Percentiles rank a stretch among this genome's conserved stretches.
Evolutionary conservation across 768 basidiomycete species (phyloP).

Genomic region (Hygrocybe punicea): DNA sequence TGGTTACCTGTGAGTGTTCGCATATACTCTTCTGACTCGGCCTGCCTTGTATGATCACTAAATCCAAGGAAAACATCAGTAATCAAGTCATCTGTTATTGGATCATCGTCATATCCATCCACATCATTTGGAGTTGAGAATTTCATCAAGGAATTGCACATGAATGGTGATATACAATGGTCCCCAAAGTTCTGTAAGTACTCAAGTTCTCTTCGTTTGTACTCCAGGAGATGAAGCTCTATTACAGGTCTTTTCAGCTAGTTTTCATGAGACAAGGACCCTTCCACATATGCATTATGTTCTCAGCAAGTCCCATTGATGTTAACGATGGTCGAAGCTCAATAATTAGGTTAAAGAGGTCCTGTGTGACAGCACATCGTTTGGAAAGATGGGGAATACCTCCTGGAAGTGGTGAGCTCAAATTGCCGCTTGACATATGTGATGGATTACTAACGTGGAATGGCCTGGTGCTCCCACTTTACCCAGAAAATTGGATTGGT

Average conservation of each 20-base stretch:
- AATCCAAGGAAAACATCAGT: neutral
- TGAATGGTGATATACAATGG: neutral
- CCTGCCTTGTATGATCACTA: neutral
- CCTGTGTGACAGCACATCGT: no score
- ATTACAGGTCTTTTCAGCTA: neutral
- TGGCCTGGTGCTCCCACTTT: no score
- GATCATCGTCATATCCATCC: neutral
- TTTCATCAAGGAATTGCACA: neutral
- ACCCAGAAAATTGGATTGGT: slow-evolving; percentile 1
- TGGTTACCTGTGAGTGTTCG: neutral
- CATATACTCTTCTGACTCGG: neutral
- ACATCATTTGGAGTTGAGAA: neutral
- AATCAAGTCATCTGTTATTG: neutral
- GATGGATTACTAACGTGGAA: no score
- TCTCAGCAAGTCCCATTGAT: no score
- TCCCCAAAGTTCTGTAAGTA: neutral
- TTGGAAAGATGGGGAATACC: no score
- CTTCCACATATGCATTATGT: neutral
- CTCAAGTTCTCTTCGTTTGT: no score
- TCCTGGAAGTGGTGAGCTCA: no score
- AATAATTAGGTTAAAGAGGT: no score
- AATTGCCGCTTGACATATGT: no score
- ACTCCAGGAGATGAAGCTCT: neutral
- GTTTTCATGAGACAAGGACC: neutral
- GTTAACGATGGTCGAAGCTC: no score